phyloP scores from a whole-genome alignment of 768 basidiomycete species.

The Tylopilus plumbeoviolaceoides region DNA sequence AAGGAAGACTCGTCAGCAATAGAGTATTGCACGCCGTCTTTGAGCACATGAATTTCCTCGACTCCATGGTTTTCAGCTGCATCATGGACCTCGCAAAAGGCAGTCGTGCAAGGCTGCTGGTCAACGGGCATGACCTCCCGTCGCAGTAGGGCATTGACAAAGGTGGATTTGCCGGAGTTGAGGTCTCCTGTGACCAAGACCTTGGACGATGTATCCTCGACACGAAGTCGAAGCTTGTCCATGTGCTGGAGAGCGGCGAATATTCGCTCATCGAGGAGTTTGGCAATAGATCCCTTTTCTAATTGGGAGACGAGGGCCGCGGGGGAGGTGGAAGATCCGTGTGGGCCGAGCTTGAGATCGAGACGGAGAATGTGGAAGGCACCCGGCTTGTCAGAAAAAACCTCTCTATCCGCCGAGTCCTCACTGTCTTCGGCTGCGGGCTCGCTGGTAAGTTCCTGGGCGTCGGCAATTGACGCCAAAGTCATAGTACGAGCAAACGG shows the following conservation, averaged over 20 bases:
- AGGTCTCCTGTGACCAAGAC: constrained; percentile 97
- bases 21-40: constrained; percentile 64
- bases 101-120: constrained; percentile 96
- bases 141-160: constrained; percentile 92
- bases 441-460: constrained; percentile 30
- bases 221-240: constrained; percentile 77
- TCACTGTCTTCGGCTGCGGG: constrained; percentile 16
- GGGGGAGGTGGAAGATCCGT: constrained; percentile 56
- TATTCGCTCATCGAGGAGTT: constrained; percentile 85
- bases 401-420: constrained; percentile 29
- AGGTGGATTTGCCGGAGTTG: constrained; percentile 97
- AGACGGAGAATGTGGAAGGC: constrained; percentile 89
- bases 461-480: constrained; percentile 48
- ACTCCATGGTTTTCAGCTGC: constrained; percentile 72
- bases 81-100: constrained; percentile 96
- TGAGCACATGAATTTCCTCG: constrained; percentile 85
- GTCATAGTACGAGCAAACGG: constrained; percentile 59
- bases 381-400: constrained; percentile 39
- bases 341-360: constrained; percentile 86
- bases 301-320: constrained; percentile 83
- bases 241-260: constrained; percentile 71
- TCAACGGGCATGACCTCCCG: constrained; percentile 94
- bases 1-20: constrained; percentile 73
- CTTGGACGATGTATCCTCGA: constrained; percentile 90
- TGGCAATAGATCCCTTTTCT: constrained; percentile 90